A percentile compares a stretch with the other conserved stretches of the same genome.
These are phyloP conservation scores for Solanum bulbocastanum DNA, from an alignment of 257 asterid genomes.

Conservation along the genomic window DNA sequence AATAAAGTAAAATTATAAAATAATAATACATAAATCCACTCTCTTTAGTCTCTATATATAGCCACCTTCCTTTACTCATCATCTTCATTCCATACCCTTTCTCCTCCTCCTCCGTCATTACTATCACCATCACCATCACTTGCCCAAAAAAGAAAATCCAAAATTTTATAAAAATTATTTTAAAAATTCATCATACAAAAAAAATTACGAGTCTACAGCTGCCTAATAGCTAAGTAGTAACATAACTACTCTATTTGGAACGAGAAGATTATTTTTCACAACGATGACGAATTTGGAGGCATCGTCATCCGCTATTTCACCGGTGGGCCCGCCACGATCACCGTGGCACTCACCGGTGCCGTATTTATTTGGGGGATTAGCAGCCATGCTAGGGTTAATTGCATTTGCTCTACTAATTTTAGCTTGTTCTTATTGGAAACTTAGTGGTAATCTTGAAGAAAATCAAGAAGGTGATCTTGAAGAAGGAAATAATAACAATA, in stretches of 20 bases:
- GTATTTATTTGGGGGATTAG: conserved; percentile 81
- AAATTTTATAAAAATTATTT: background rate
- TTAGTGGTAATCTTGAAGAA: conserved; percentile 46
- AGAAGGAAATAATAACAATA: background rate
- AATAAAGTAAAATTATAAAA: background rate
- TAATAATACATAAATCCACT: background rate
- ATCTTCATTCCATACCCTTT: conserved; percentile 6
- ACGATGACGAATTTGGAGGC: conserved; percentile 12
- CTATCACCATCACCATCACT: background rate
- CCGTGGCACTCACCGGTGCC: conserved; percentile 98
- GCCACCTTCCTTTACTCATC: background rate
- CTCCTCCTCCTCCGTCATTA: background rate
- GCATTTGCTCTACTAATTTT: conserved; percentile 77
- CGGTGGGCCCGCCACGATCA: conserved; percentile 24
- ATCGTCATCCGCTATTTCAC: conserved; percentile 12
- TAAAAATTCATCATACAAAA: background rate
- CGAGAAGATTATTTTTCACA: too few relatives aligned
- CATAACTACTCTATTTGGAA: background rate
- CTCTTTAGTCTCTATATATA: conserved; percentile 7
- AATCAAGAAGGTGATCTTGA: conserved; percentile 21
- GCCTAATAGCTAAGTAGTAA: background rate
- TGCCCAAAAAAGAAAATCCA: background rate
- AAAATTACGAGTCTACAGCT: background rate
- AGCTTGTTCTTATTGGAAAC: conserved; percentile 80
- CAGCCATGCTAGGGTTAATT: conserved; percentile 84